phyloP scores from a whole-genome alignment of 768 basidiomycete species.

The Nidularia sp. region DNA sequence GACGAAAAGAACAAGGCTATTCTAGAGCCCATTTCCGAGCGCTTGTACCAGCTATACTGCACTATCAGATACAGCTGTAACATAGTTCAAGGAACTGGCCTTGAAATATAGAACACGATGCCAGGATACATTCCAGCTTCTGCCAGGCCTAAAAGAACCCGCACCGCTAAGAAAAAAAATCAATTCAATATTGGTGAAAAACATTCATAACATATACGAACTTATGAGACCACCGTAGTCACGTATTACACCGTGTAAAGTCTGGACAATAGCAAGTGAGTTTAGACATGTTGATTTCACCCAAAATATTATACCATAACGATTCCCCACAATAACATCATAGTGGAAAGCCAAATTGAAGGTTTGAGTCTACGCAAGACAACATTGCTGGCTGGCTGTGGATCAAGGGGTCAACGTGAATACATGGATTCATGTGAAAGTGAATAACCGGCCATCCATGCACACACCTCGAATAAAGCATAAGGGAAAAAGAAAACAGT shows the following conservation, averaged over 20 bases:
- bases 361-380: slow-evolving; percentile 56
- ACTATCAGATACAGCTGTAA: background rate
- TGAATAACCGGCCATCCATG: no score
- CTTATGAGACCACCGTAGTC: slow-evolving; percentile 62
- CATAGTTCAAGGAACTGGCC: slow-evolving; percentile 24
- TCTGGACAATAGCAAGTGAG: slow-evolving; percentile 36
- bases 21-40: slow-evolving; percentile 68
- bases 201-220: slow-evolving; percentile 21
- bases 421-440: background rate
- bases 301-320: no score
- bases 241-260: slow-evolving; percentile 57
- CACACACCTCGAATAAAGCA: slow-evolving; percentile 59
- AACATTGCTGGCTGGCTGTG: slow-evolving; percentile 60
- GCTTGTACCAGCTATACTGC: slow-evolving; percentile 72
- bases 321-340: slow-evolving; percentile 46
- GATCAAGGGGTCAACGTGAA: slow-evolving; percentile 1
- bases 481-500: slow-evolving; percentile 79
- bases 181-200: no score
- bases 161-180: slow-evolving; percentile 35
- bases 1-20: slow-evolving; percentile 77
- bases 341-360: slow-evolving; percentile 58
- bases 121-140: slow-evolving; percentile 60
- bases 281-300: no score
- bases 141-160: slow-evolving; percentile 58
- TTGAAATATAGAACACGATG: slow-evolving; percentile 60